These are phyloP conservation scores for Fomitopsis betulina DNA, from an alignment of 1,284 basidiomycete species.

Conservation along the genomic window DNA sequence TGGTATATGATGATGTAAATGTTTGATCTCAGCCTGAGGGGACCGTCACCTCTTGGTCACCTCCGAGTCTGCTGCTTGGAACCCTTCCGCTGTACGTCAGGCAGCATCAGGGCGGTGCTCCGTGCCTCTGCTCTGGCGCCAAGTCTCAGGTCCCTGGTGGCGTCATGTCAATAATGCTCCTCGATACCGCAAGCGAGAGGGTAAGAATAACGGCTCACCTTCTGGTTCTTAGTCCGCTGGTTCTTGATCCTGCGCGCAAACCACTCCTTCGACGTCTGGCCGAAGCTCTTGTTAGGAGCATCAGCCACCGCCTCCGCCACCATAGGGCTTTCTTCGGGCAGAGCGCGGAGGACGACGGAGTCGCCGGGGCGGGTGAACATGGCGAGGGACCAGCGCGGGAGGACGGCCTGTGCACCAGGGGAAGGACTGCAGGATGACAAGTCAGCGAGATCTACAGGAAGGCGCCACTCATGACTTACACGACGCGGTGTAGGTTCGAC, in stretches of 20 bases:
- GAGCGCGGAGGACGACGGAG: conserved; percentile 21
- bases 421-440: conserved; percentile 18
- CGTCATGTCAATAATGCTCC: neutral
- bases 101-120: conserved; percentile 16
- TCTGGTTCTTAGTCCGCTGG: conserved; percentile 20
- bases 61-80: no score
- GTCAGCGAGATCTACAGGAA: no score
- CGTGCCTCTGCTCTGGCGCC: conserved; percentile 24
- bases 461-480: conserved; percentile 13
- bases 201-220: no score
- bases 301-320: conserved; percentile 25
- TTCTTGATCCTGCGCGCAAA: conserved; percentile 25
- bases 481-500: conserved; percentile 31
- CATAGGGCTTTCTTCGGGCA: conserved; percentile 22
- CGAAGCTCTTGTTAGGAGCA: conserved; percentile 14
- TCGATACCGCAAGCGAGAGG: no score
- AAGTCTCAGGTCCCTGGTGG: conserved; percentile 25
- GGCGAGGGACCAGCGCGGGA: conserved; percentile 33
- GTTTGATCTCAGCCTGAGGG: no score
- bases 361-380: conserved; percentile 35
- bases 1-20: no score
- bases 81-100: neutral
- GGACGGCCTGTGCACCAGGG: conserved; percentile 28
- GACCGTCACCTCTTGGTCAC: no score
- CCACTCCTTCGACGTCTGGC: conserved; percentile 27